A percentile compares a stretch with the other conserved stretches of the same genome.
Evolutionary conservation across 305 asterid genomes (phyloP).

Genomic region (Salvia sclarea): DNA sequence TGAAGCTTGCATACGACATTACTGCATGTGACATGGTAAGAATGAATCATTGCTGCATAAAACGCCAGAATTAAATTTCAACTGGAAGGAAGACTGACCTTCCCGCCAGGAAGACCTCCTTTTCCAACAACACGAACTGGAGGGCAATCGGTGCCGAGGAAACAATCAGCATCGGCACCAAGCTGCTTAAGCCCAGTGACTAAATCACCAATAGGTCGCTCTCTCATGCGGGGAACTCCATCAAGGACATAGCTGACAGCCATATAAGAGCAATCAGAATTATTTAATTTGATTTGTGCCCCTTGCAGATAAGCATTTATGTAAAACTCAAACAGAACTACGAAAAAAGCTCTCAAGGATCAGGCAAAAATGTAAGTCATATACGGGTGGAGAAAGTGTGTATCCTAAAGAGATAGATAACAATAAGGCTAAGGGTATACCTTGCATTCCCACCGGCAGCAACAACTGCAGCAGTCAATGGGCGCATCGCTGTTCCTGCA

Average conservation of each 20-base stretch:
- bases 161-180: slow-evolving; percentile 91
- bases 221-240: slow-evolving; percentile 99
- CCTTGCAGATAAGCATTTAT: not conserved
- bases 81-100: slow-evolving; percentile 50
- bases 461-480: slow-evolving; percentile 94
- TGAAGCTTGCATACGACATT: not conserved
- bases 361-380: not conserved
- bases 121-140: slow-evolving; percentile 91
- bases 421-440: slow-evolving; percentile 39
- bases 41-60: slow-evolving; percentile 5
- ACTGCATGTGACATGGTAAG: slow-evolving; percentile 2
- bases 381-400: not conserved
- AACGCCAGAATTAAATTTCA: slow-evolving; percentile 1
- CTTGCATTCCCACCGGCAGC: slow-evolving; percentile 92
- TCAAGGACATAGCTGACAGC: slow-evolving; percentile 84
- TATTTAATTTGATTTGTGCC: slow-evolving; percentile 2
- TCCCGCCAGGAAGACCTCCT: slow-evolving; percentile 98
- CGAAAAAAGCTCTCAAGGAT: slow-evolving; percentile 1
- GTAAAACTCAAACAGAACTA: slow-evolving; percentile 2
- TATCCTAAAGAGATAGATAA: not conserved
- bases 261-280: slow-evolving; percentile 19
- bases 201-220: slow-evolving; percentile 97
- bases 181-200: slow-evolving; percentile 96
- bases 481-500: slow-evolving; percentile 99
- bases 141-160: slow-evolving; percentile 87